Conservation (phyloP, 2,329 filamentous ascomycete genomes). For the Aspergillus carbonarius region DNA sequence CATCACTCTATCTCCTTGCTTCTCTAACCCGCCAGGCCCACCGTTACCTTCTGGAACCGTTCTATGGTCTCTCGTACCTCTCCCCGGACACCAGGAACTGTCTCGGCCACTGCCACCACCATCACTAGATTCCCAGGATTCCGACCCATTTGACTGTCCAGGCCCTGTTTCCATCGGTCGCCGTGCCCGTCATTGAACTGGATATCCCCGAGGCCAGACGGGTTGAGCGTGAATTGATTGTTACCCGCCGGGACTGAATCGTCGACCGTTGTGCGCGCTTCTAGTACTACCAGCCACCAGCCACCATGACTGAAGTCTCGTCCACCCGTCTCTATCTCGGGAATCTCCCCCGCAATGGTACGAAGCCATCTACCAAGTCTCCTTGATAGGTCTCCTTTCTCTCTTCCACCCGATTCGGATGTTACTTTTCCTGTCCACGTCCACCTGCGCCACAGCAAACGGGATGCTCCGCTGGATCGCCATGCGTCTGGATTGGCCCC, state of each 20-base stretch:
- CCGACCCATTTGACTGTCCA: constrained; percentile 3
- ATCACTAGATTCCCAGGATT: constrained; percentile 4
- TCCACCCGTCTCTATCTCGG: constrained; percentile 94
- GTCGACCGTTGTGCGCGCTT: constrained; percentile 5
- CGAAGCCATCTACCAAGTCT: constrained; percentile 45
- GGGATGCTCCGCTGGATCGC: constrained; percentile 18
- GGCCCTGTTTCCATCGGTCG: not conserved
- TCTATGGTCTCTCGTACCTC: constrained; percentile 3
- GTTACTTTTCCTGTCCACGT: constrained; percentile 11
- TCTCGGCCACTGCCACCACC: not conserved
- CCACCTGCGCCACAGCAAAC: constrained; percentile 9
- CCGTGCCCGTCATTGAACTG: not conserved
- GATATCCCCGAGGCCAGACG: constrained; percentile 2
- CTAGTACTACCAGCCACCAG: constrained; percentile 14
- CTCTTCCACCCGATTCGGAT: constrained; percentile 22
- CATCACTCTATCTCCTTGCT: not conserved
- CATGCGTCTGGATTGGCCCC: constrained; percentile 13
- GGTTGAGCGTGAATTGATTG: not conserved
- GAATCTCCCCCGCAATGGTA: constrained; percentile 95
- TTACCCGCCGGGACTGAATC: constrained; percentile 2
- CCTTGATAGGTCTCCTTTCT: constrained; percentile 18
- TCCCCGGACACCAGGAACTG: constrained; percentile 11
- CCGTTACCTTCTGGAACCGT: constrained; percentile 9
- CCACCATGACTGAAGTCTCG: constrained; percentile 77
- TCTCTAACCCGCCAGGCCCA: not conserved